These are phyloP conservation scores for Ilex aquifolium DNA, from an alignment of 257 asterid species.

Conservation along the genomic window DNA sequence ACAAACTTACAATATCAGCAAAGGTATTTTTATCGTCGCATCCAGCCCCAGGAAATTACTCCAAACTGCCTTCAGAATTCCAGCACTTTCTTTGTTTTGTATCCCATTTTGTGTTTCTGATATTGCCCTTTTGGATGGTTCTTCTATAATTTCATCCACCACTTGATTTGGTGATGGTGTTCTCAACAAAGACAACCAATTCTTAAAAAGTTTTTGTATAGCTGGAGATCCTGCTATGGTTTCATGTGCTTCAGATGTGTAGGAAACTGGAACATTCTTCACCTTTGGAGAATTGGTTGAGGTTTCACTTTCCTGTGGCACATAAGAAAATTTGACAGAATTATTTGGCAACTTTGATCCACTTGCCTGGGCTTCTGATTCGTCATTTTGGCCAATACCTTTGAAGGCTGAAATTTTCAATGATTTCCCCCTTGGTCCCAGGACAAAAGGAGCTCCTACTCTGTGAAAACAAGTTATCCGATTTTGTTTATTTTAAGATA, in stretches of 20 bases:
- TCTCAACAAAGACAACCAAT: conserved; percentile 66
- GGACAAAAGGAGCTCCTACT: conserved; percentile 38
- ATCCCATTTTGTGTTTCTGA: conserved; percentile 28
- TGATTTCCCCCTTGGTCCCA: conserved; percentile 47
- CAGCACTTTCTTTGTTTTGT: conserved; percentile 35
- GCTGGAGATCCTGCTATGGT: conserved; percentile 43
- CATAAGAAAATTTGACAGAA: conserved; percentile 55
- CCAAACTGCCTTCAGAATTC: conserved; percentile 42
- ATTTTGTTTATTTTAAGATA: conserved; percentile 11
- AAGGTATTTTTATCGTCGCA: conserved; percentile 63
- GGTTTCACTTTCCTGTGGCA: conserved; percentile 59
- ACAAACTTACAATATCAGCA: conserved; percentile 69
- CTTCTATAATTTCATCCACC: conserved; percentile 36
- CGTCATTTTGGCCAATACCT: conserved; percentile 58
- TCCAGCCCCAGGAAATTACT: conserved; percentile 55
- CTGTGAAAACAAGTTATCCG: conserved; percentile 35
- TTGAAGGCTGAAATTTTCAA: conserved; percentile 74
- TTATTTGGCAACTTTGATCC: conserved; percentile 57
- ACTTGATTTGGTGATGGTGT: conserved; percentile 37
- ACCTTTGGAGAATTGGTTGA: conserved; percentile 50
- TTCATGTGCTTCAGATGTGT: conserved; percentile 43
- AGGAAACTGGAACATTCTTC: conserved; percentile 50
- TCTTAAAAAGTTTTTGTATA: conserved; percentile 61
- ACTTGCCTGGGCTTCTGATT: conserved; percentile 47
- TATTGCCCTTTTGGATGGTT: conserved; percentile 36